Conservation (phyloP, 148 eudicot genomes). For the Nyssa sinensis region DNA sequence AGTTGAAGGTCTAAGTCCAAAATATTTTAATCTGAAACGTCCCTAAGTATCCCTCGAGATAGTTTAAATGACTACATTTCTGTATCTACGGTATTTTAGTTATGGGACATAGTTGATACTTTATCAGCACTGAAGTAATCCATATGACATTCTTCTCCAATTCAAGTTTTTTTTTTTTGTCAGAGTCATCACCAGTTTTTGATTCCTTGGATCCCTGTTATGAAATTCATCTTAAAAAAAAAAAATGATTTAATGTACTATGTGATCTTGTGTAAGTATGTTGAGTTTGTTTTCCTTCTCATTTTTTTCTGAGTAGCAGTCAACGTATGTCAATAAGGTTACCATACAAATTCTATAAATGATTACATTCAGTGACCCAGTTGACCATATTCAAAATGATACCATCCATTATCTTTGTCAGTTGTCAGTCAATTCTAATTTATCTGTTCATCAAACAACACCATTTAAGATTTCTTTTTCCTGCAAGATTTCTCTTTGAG, state of each 20-base stretch:
- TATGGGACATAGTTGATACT: too few species aligned
- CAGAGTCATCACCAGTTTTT: neutral
- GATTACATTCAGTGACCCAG: neutral
- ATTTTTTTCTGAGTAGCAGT: neutral
- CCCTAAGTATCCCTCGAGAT: too few species aligned
- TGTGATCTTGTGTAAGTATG: neutral
- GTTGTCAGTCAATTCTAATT: neutral
- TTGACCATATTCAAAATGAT: neutral
- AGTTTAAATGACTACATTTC: too few species aligned
- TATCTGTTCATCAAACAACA: neutral
- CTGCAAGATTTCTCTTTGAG: neutral
- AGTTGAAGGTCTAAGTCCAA: too few species aligned
- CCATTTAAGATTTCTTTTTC: neutral
- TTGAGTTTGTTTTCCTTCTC: too few species aligned
- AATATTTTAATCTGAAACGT: too few species aligned
- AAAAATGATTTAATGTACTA: neutral
- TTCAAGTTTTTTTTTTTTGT: too few species aligned
- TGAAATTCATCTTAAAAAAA: neutral
- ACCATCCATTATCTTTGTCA: neutral
- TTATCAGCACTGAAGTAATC: too few species aligned
- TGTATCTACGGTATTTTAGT: too few species aligned
- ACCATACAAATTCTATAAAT: neutral
- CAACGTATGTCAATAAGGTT: neutral
- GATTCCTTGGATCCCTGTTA: neutral
- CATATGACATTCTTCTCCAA: too few species aligned